Percentiles rank a stretch among this genome's conserved stretches.
phyloP scores from a whole-genome alignment of 2,329 filamentous ascomycete genomes.

The Hypomyces rosellus region DNA sequence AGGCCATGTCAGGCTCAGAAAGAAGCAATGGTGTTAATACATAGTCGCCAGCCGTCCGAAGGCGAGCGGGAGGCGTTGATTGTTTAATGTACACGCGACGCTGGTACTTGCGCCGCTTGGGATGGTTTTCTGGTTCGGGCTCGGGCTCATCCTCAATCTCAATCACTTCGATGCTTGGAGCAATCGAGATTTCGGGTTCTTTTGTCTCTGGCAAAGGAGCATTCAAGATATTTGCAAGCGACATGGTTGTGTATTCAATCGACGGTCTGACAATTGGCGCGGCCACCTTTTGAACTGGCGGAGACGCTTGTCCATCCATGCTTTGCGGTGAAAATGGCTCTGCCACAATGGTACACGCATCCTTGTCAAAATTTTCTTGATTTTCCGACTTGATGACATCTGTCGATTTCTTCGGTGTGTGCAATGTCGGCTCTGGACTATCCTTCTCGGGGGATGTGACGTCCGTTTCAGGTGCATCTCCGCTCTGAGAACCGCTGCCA shows the following conservation, averaged over 20 bases:
- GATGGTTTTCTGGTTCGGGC: constrained; percentile 8
- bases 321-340: constrained; percentile 28
- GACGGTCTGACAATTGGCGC: background rate
- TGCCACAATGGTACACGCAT: constrained; percentile 4
- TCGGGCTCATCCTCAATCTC: constrained; percentile 12
- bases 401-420: constrained; percentile 20
- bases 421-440: constrained; percentile 31
- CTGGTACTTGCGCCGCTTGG: constrained; percentile 30
- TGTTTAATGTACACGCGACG: constrained; percentile 29
- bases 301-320: constrained; percentile 20
- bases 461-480: constrained; percentile 33
- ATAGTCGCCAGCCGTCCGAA: constrained; percentile 69
- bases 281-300: constrained; percentile 11
- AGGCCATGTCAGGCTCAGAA: constrained; percentile 66
- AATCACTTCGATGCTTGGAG: constrained; percentile 22
- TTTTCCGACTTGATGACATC: constrained; percentile 9
- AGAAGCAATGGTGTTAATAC: constrained; percentile 72
- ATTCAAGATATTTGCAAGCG: constrained; percentile 28
- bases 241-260: constrained; percentile 22
- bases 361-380: constrained; percentile 7
- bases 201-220: constrained; percentile 15
- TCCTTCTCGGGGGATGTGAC: constrained; percentile 47
- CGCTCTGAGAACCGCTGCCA: constrained; percentile 20
- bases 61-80: constrained; percentile 24
- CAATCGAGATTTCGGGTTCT: constrained; percentile 12